Evolutionary conservation across 257 asterid genomes (phyloP).

Genomic region (Capsicum chinense): DNA sequence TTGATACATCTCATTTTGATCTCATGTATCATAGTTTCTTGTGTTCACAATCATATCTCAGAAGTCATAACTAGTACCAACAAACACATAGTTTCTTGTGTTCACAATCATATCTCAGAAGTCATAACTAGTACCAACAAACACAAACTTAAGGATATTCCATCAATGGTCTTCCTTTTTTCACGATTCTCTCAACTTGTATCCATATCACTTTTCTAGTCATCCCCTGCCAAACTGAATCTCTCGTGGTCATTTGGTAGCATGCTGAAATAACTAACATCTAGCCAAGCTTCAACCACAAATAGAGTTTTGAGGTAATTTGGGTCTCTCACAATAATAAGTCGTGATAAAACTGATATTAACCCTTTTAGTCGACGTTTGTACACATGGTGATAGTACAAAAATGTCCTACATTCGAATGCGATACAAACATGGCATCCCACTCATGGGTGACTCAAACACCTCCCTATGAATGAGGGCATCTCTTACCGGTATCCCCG

Average conservation of each 20-base stretch:
- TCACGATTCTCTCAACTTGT: neutral
- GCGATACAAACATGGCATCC: no score
- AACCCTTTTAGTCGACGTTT: no score
- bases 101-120: neutral
- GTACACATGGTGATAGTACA: no score
- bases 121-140: neutral
- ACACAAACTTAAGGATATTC: neutral
- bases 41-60: neutral
- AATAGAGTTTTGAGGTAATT: no score
- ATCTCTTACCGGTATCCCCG: no score
- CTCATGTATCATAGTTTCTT: neutral
- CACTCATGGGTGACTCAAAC: no score
- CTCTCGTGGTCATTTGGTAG: neutral
- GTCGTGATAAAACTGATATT: no score
- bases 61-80: neutral
- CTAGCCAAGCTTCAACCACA: neutral
- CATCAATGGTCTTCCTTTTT: neutral
- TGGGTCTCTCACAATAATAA: no score
- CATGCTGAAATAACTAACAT: neutral
- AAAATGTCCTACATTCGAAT: no score
- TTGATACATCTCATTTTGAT: neutral
- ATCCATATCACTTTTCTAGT: neutral
- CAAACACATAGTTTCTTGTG: neutral
- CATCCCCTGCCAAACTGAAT: neutral
- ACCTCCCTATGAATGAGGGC: no score